Evolutionary conservation across 345 rosid species (phyloP).

Genomic region (Rhizophora mangle): DNA sequence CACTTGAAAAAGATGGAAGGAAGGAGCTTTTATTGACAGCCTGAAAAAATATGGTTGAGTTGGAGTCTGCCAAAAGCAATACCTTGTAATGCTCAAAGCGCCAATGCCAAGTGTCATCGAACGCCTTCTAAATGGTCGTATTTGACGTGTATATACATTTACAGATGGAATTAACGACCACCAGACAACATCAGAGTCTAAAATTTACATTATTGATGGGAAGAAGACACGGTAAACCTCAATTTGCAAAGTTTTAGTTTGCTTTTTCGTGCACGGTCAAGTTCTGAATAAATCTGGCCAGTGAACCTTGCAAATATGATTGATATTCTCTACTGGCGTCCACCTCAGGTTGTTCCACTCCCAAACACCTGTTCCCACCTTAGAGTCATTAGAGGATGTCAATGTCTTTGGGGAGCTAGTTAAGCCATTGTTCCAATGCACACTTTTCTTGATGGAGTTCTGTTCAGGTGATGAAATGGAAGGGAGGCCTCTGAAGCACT

Average conservation of each 20-base stretch:
- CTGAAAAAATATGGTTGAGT: too few species aligned
- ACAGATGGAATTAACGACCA: too few species aligned
- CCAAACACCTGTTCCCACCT: background rate
- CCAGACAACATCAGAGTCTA: too few species aligned
- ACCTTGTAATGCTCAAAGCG: too few species aligned
- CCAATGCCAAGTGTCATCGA: too few species aligned
- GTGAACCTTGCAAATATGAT: conserved; percentile 22
- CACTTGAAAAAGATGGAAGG: too few species aligned
- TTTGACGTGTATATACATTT: too few species aligned
- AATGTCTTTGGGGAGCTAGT: background rate
- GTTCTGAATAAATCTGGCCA: conserved; percentile 20
- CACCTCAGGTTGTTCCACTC: background rate
- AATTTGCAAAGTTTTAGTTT: background rate
- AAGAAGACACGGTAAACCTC: background rate
- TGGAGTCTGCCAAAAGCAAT: too few species aligned
- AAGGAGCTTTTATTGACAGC: too few species aligned
- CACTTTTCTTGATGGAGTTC: conserved; percentile 2
- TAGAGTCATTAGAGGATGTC: background rate
- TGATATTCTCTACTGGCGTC: conserved; percentile 18
- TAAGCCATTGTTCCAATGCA: background rate
- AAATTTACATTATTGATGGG: background rate
- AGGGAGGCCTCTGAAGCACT: conserved; percentile 4
- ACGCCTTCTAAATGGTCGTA: too few species aligned
- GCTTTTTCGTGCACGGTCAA: background rate
- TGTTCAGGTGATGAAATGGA: background rate